Conservation (phyloP, 768 basidiomycete genomes). For the Terana coerulea region DNA sequence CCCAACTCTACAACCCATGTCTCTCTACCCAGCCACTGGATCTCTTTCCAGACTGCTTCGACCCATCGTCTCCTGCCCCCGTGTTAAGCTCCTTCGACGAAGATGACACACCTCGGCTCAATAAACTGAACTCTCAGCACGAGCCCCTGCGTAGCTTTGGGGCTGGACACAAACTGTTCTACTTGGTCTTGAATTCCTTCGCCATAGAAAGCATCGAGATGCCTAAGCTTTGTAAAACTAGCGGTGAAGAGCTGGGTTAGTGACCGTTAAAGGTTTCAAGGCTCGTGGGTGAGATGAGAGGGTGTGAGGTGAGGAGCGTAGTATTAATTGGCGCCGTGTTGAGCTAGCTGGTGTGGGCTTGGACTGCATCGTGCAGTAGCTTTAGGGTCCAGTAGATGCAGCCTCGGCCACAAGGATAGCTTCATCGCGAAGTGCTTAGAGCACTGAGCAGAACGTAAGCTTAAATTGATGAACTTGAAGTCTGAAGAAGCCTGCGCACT, state of each 20-base stretch:
- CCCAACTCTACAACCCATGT: conserved; percentile 59
- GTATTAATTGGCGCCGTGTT: no score
- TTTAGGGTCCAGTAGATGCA: no score
- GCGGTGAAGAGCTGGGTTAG: conserved; percentile 47
- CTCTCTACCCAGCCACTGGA: conserved; percentile 55
- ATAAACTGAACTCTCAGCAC: conserved; percentile 62
- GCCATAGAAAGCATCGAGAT: conserved; percentile 76
- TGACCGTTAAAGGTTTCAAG: conserved; percentile 54
- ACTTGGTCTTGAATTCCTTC: conserved; percentile 49
- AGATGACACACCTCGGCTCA: conserved; percentile 38
- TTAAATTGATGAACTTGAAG: no score
- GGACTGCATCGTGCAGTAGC: no score
- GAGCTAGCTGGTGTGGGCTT: no score
- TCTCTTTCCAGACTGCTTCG: conserved; percentile 50
- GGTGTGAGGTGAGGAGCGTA: conserved; percentile 75
- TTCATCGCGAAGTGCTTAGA: no score
- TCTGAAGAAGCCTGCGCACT: no score
- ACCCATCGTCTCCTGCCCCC: conserved; percentile 36
- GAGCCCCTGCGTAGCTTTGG: conserved; percentile 81
- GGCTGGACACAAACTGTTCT: conserved; percentile 62
- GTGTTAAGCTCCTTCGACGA: not conserved
- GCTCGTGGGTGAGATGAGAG: conserved; percentile 59
- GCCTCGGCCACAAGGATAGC: no score
- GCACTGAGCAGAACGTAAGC: no score
- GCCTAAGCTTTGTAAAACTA: conserved; percentile 73